phyloP scores from a whole-genome alignment of 306 rosid genomes.

The Acacia confusa region DNA sequence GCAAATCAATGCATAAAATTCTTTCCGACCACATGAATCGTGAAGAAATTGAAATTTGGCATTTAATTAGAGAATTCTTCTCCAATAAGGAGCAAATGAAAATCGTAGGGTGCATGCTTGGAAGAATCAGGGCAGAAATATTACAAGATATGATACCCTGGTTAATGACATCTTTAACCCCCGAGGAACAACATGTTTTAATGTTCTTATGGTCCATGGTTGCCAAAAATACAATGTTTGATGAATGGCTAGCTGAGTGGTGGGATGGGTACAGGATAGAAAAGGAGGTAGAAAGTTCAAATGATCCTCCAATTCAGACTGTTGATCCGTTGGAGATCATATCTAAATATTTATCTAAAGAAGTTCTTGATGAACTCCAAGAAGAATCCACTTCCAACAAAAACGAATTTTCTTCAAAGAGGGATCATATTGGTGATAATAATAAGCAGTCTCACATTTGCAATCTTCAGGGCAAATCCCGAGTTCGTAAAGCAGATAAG shows the following conservation, averaged over 20 bases:
- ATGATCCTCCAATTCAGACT: slow-evolving; percentile 42
- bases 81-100: slow-evolving; percentile 75
- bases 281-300: slow-evolving; percentile 50
- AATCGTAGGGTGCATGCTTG: slow-evolving; percentile 80
- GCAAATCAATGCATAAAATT: slow-evolving; percentile 65
- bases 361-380: slow-evolving; percentile 40
- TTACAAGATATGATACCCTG: slow-evolving; percentile 94
- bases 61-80: slow-evolving; percentile 67
- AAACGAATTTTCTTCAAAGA: slow-evolving; percentile 33
- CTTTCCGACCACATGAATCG: slow-evolving; percentile 66
- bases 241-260: slow-evolving; percentile 92
- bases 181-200: slow-evolving; percentile 70
- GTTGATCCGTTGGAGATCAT: slow-evolving; percentile 73
- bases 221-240: slow-evolving; percentile 84
- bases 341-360: slow-evolving; percentile 62
- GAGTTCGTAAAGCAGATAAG: slow-evolving; percentile 35
- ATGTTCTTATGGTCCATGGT: slow-evolving; percentile 80
- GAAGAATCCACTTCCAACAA: slow-evolving; percentile 40
- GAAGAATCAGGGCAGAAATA: slow-evolving; percentile 75
- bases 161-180: slow-evolving; percentile 79
- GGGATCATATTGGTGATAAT: slow-evolving; percentile 40
- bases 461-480: slow-evolving; percentile 35
- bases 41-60: slow-evolving; percentile 89
- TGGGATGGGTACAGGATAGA: slow-evolving; percentile 70
- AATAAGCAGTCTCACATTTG: slow-evolving; percentile 29